phyloP scores from a whole-genome alignment of 345 rosid species.

The Eucalyptus shirleyi region DNA sequence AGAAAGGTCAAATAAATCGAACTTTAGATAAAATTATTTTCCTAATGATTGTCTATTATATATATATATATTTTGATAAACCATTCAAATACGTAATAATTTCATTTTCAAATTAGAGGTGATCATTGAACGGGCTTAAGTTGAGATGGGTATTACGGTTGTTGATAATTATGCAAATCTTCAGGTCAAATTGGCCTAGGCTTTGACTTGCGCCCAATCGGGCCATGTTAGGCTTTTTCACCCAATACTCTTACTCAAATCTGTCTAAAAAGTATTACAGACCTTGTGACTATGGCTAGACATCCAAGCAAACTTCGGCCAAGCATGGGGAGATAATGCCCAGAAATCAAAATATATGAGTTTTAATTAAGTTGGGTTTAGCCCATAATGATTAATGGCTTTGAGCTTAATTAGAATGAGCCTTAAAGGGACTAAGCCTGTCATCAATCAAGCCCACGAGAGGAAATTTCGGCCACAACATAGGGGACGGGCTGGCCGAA shows the following conservation, averaged over 20 bases:
- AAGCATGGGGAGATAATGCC: background rate
- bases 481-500: background rate
- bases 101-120: background rate
- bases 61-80: too few relatives aligned
- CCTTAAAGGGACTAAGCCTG: too few relatives aligned
- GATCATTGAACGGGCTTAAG: background rate
- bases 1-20: background rate
- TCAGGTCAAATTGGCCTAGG: background rate
- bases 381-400: background rate
- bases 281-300: too few relatives aligned
- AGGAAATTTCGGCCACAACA: background rate
- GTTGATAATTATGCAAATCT: background rate
- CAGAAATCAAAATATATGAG: background rate
- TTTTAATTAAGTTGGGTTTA: background rate
- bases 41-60: background rate
- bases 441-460: background rate
- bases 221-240: too few relatives aligned
- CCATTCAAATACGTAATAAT: rapidly evolving
- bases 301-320: too few relatives aligned
- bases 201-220: too few relatives aligned
- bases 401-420: too few relatives aligned
- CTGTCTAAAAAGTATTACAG: too few relatives aligned
- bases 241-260: too few relatives aligned
- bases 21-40: background rate
- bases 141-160: rapidly evolving